Evolutionary conservation across 176 grass and related monocot genomes (phyloP).

Genomic region (Oryza longistaminata): DNA sequence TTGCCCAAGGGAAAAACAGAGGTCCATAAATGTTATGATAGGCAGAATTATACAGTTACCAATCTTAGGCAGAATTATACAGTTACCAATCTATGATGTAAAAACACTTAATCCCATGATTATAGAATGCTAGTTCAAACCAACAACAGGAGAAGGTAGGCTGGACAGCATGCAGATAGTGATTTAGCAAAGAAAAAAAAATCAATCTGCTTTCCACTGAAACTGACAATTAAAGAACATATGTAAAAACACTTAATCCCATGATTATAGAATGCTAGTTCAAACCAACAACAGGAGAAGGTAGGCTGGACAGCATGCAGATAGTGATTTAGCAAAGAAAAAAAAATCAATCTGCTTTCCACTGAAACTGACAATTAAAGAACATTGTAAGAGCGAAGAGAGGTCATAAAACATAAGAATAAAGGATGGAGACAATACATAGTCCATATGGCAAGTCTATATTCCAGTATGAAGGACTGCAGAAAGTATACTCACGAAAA

Average conservation of each 20-base stretch:
- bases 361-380: not conserved
- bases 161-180: not conserved
- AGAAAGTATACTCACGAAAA: slow-evolving; percentile 19
- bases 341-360: not conserved
- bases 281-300: not conserved
- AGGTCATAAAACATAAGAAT: not conserved
- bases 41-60: slow-evolving; percentile 6
- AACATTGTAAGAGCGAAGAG: not conserved
- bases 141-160: not conserved
- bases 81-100: too few relatives aligned
- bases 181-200: not conserved
- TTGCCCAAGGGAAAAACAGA: slow-evolving; percentile 6
- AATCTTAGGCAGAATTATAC: too few relatives aligned
- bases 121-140: not conserved
- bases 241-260: not conserved
- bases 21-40: not conserved
- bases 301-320: not conserved
- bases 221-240: not conserved
- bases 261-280: not conserved
- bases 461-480: not conserved
- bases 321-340: not conserved
- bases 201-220: not conserved
- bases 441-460: slow-evolving; percentile 8
- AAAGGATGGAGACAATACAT: not conserved
- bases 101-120: not conserved